These are phyloP conservation scores for Sarocladium oryzae DNA, from an alignment of 2,329 filamentous ascomycete species.

Conservation along the genomic window DNA sequence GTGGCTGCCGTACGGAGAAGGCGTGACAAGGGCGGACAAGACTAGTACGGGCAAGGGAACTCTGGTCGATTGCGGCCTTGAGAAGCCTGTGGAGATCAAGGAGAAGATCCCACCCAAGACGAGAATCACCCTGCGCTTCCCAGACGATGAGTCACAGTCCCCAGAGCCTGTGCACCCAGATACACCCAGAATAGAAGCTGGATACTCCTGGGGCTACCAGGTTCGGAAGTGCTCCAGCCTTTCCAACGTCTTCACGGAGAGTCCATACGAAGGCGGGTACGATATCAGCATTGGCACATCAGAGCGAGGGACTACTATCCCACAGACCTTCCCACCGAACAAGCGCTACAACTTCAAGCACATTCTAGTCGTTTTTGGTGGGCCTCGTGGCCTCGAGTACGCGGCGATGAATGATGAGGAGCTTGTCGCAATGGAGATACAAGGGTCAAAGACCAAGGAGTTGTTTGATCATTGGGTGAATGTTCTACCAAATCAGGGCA, in stretches of 20 bases:
- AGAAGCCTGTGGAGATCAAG: conserved; percentile 48
- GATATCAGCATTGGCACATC: conserved; percentile 79
- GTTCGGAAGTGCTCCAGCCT: conserved; percentile 62
- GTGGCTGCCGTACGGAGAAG: conserved; percentile 75
- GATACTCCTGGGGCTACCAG: conserved; percentile 82
- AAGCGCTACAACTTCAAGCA: conserved; percentile 54
- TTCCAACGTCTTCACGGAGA: conserved; percentile 71
- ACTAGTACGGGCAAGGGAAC: conserved; percentile 39
- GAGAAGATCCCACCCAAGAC: conserved; percentile 62
- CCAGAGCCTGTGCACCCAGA: conserved; percentile 60
- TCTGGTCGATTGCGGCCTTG: conserved; percentile 51
- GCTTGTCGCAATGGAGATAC: conserved; percentile 54
- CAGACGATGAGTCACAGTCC: conserved; percentile 36
- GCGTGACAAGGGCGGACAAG: conserved; percentile 52
- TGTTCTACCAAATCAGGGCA: conserved; percentile 72
- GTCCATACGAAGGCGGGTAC: conserved; percentile 68
- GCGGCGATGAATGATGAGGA: conserved; percentile 58
- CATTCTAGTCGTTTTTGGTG: conserved; percentile 72
- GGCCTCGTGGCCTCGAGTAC: conserved; percentile 71
- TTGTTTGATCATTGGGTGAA: conserved; percentile 84
- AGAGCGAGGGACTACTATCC: conserved; percentile 58
- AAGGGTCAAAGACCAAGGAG: conserved; percentile 56
- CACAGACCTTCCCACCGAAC: conserved; percentile 37
- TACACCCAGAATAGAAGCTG: conserved; percentile 64
- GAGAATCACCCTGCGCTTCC: conserved; percentile 66